phyloP scores from a whole-genome alignment of 1,284 basidiomycete species.

The Porogramme epimiltina region DNA sequence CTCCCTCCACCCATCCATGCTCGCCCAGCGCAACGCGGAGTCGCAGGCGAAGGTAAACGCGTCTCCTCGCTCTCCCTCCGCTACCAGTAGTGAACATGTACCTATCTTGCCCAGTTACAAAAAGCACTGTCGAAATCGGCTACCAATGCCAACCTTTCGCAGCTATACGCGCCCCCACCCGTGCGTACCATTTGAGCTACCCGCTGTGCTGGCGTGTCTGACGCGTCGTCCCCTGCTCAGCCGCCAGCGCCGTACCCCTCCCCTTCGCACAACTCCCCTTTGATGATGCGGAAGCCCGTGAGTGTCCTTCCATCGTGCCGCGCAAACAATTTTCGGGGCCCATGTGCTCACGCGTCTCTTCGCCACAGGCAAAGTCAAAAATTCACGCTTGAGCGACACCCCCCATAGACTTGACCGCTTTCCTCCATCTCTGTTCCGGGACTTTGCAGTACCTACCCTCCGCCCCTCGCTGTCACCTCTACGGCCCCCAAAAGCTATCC shows the following conservation, averaged over 20 bases:
- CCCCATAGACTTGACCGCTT: conserved; percentile 17
- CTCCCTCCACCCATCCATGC: conserved; percentile 66
- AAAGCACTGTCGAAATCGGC: conserved; percentile 33
- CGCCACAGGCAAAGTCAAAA: conserved; percentile 30
- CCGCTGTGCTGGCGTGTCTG: background rate
- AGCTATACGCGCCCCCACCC: conserved; percentile 20
- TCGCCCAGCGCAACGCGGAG: conserved; percentile 62
- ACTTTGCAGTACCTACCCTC: conserved; percentile 31
- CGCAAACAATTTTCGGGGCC: background rate
- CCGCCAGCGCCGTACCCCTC: conserved; percentile 25
- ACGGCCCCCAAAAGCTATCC: conserved; percentile 27
- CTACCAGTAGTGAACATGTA: conserved; percentile 17
- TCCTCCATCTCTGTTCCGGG: conserved; percentile 21
- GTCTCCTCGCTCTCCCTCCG: background rate
- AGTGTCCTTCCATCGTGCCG: conserved; percentile 17
- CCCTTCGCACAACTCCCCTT: conserved; percentile 27
- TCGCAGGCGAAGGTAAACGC: conserved; percentile 71
- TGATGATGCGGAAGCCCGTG: conserved; percentile 41
- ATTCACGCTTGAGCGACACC: conserved; percentile 24
- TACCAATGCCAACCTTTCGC: conserved; percentile 17
- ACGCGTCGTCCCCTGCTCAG: conserved; percentile 4
- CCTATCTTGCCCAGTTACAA: conserved; percentile 25
- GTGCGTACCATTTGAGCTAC: conserved; percentile 18
- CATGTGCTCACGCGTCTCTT: conserved; percentile 1
- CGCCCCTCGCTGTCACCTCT: conserved; percentile 18